These are phyloP conservation scores for Nidularia sp. DNA, from an alignment of 768 basidiomycete genomes.

Conservation along the genomic window DNA sequence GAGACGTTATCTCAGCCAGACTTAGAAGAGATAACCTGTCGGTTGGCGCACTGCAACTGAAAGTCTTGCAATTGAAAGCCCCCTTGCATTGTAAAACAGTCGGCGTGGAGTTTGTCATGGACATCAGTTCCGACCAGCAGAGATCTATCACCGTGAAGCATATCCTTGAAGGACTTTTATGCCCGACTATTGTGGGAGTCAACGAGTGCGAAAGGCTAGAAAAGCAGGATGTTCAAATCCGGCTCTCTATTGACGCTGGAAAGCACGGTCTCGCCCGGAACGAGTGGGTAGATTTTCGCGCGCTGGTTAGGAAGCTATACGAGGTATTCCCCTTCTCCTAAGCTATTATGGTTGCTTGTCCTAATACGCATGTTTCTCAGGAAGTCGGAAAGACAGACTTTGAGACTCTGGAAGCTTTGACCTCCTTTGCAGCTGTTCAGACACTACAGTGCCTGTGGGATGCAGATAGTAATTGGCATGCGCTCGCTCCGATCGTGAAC, in stretches of 20 bases:
- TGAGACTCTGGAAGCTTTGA: constrained; percentile 69
- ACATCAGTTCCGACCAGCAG: constrained; percentile 13
- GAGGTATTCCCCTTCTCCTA: constrained; percentile 17
- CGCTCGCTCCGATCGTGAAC: constrained; percentile 28
- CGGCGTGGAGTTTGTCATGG: constrained; percentile 32
- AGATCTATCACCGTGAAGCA: constrained; percentile 12
- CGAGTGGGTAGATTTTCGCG: constrained; percentile 34
- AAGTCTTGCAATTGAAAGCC: constrained; percentile 43
- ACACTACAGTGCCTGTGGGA: constrained; percentile 27
- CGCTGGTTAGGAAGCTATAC: constrained; percentile 29
- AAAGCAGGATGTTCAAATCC: constrained; percentile 56
- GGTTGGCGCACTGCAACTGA: constrained; percentile 31
- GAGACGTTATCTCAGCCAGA: constrained; percentile 27
- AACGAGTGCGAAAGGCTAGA: constrained; percentile 61
- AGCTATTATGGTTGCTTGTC: constrained; percentile 1
- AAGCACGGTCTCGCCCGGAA: constrained; percentile 9
- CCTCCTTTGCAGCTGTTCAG: constrained; percentile 47
- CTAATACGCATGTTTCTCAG: constrained; percentile 22
- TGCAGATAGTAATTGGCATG: constrained; percentile 1
- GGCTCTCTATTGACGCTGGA: constrained; percentile 24
- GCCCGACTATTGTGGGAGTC: constrained; percentile 61
- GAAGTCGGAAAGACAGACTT: constrained; percentile 43
- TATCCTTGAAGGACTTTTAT: constrained; percentile 36
- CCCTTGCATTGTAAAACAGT: constrained; percentile 46
- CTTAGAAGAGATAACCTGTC: constrained; percentile 20